Evolutionary conservation across 2,329 filamentous ascomycete species (phyloP), one percentile per base, ranked within the genome.

Genomic region (Fusarium sublunatum): DNA sequence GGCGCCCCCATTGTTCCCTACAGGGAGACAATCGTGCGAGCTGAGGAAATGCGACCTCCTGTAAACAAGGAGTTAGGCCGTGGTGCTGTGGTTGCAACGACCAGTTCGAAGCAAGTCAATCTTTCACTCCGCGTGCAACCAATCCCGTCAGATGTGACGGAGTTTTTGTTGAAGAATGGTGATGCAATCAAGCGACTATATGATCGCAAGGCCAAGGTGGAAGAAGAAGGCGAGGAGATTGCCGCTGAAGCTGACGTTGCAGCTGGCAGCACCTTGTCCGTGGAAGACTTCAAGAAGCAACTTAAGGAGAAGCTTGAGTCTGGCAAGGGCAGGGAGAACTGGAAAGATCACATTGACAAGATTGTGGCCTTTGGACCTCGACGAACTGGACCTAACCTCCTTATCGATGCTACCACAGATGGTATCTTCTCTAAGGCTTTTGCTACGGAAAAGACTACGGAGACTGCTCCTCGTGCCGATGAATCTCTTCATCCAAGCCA

Each of bases 1-100:
- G 93, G 95, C 53, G 91, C 92, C 39, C 91, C 95, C 2, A 98
- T 99, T 60, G 95, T 99, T 12, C 95, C 95, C 0, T 99, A 97
- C 76, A 86, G 93, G 53, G 95, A 99, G 78, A 95, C 92, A 0
- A 97, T 96, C 56, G 88, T 97, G 36, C 85, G 87, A 25, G 91
- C 89, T 1, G 87, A 93, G 34, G 95, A 99, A 76, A 99, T 99
- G 95, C 89, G 93, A 24, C 88, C 93, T 2, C 91, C 92, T 0
- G 91, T 84, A 57, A 92, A 96, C 76, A 90, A 93, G 64, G 91
- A 96, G 11, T 82, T 97, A 15, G 93, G 93, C 1, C 86, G 95
- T 72, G 95, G 95, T 42, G 90, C 86, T 0, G 88, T 96, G 0
- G 80, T 93, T 24, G 86, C 86, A 5, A 82, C 88, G 9, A 96